phyloP scores from a whole-genome alignment of 129 eudicot species.

The Ambrosia artemisiifolia region DNA sequence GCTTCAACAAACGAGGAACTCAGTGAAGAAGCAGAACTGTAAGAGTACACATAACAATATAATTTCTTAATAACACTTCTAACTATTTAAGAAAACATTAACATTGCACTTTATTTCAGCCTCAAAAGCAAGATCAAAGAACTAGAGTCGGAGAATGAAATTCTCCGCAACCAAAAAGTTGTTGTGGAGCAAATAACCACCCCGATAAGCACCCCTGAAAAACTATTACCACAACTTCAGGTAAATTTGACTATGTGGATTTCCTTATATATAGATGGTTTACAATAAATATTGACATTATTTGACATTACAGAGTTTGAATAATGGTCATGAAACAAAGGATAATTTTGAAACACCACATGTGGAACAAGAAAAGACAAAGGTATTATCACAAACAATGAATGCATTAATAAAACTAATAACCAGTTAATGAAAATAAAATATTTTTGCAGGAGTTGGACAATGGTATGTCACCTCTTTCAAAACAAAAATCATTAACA shows the following conservation, averaged over 20 bases:
- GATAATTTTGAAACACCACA: constrained; percentile 40
- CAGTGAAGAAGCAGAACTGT: constrained; percentile 72
- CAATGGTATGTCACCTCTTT: constrained; percentile 40
- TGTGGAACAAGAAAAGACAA: constrained; percentile 19
- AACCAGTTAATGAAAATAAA: constrained; percentile 14
- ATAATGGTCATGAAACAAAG: constrained; percentile 42
- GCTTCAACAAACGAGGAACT: constrained; percentile 70
- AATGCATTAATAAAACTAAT: not conserved
- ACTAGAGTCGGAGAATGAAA: constrained; percentile 68
- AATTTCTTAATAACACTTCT: not conserved
- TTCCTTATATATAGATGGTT: not conserved
- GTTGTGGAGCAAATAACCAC: constrained; percentile 50
- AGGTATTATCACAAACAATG: constrained; percentile 10
- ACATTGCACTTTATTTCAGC: constrained; percentile 34
- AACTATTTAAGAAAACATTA: constrained; percentile 1
- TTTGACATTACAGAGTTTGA: constrained; percentile 38
- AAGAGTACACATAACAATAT: constrained; percentile 31
- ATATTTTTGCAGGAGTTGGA: constrained; percentile 46
- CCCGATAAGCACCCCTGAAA: constrained; percentile 38
- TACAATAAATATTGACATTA: constrained; percentile 7
- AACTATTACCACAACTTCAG: constrained; percentile 34
- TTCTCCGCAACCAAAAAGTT: constrained; percentile 53
- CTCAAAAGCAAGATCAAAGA: constrained; percentile 60
- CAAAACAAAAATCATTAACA: constrained; percentile 85
- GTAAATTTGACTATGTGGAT: constrained; percentile 29